A percentile compares a stretch with the other conserved stretches of the same genome.
Evolutionary conservation across 257 asterid species (phyloP).

Genomic region (Lavandula angustifolia): DNA sequence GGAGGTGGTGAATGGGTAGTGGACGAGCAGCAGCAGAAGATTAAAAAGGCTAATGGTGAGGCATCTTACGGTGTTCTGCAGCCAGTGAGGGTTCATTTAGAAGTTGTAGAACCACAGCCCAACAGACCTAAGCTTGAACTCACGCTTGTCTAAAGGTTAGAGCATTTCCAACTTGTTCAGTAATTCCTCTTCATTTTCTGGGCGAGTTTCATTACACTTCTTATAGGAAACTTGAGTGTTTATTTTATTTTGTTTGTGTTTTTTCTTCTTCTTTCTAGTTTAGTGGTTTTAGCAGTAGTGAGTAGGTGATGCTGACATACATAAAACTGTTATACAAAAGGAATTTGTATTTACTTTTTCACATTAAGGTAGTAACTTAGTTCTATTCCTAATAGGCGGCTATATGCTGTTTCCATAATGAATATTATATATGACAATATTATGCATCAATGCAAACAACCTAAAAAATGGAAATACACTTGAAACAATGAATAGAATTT

Average conservation of each 20-base stretch:
- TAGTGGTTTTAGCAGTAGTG: neutral
- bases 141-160: slow-evolving; percentile 46
- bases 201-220: neutral
- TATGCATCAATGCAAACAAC: too few relatives aligned
- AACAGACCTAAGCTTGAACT: slow-evolving; percentile 89
- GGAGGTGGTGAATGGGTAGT: slow-evolving; percentile 74
- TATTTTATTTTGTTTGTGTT: too few relatives aligned
- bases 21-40: slow-evolving; percentile 79
- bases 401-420: too few relatives aligned
- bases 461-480: neutral
- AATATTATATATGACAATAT: too few relatives aligned
- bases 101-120: slow-evolving; percentile 95
- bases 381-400: too few relatives aligned
- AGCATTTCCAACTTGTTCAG: neutral
- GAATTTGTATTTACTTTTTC: neutral
- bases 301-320: neutral
- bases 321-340: neutral
- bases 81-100: slow-evolving; percentile 78
- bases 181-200: neutral
- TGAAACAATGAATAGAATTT: slow-evolving; percentile 16
- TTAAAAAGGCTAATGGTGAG: slow-evolving; percentile 55
- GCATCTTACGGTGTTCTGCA: slow-evolving; percentile 71
- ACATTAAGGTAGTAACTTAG: too few relatives aligned
- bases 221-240: too few relatives aligned
- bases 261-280: too few relatives aligned